Base-by-base conservation (phyloP, 2,329 filamentous ascomycete genomes). In the Hymenoscyphus fructigenus region DNA sequence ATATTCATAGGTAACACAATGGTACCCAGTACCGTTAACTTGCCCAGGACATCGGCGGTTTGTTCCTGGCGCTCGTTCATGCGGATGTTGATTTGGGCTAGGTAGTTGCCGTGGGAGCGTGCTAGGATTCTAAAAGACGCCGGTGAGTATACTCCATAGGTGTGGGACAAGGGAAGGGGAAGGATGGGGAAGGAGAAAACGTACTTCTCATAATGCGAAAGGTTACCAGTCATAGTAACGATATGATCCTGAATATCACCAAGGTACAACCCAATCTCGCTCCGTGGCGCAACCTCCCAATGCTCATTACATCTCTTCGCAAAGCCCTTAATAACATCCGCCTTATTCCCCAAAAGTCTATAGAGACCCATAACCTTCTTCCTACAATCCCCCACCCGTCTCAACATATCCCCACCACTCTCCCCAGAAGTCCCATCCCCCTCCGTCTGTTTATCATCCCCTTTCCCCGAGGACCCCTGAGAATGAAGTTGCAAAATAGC, bases 231-330 rank as follows among this genome's bases (percentile, higher is more conserved):
- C 95, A 99, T 99, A 68, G 95, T 99, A 72, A 99, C 89, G 72
- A 99, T 98, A 76, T 99, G 95, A 80, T 99, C 95, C 78, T 99
- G 95, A 69, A 99, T 99, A 80, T 99, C 95, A 67, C 95, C 95
- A 65, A 99, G 82, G 78, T 98, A 99, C 61, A 99, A 80, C n/a
- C 95, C 95, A 75, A 99, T 98, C 76, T 99, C 95, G 38, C 91
- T 95, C 67, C 93, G 86, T 12, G 95, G 95, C 5, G 95, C 94
- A 65, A 99, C 91, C 72, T 97, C 91, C 93, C 93, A 99, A 69
- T 96, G 91, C 81, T 99, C 94, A 75, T 97, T 99, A 80, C 95
- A 99, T 15, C 95, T 86, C 80, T 99, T 99, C 5, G 95, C 95
- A 74, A 99, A 99, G 0, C 95, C 95, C 80, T 98, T 98, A 82